A percentile compares a stretch with the other conserved stretches of the same genome.
Evolutionary conservation across 2,329 filamentous ascomycete genomes (phyloP).

Genomic region (Aureobasidium musti): DNA sequence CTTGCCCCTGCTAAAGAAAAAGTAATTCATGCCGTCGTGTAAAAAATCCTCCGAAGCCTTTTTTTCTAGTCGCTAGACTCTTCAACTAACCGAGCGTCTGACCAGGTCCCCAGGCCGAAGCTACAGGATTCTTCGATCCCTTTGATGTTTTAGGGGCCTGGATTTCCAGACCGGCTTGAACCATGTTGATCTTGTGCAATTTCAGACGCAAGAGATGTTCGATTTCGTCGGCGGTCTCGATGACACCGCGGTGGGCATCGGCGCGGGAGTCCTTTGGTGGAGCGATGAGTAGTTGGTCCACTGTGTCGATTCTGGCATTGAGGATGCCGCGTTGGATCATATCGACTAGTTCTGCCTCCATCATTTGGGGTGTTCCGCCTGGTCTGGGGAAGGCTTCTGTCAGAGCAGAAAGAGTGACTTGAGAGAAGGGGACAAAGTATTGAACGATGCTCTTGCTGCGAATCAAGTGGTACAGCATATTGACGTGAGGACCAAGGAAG

Average conservation of each 20-base stretch:
- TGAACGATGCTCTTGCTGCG: conserved; percentile 90
- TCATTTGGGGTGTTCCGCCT: conserved; percentile 49
- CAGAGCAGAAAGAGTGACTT: conserved; percentile 78
- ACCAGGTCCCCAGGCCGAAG: conserved; percentile 20
- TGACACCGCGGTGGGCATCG: conserved; percentile 68
- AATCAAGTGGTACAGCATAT: conserved; percentile 70
- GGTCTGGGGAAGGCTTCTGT: conserved; percentile 70
- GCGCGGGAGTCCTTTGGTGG: conserved; percentile 66
- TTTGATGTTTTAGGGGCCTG: conserved; percentile 26
- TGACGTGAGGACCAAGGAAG: conserved; percentile 68
- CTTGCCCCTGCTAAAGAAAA: background rate
- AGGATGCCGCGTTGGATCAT: conserved; percentile 76
- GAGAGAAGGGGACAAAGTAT: conserved; percentile 88
- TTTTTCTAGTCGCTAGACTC: background rate
- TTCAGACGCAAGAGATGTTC: conserved; percentile 74
- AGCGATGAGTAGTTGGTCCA: conserved; percentile 75
- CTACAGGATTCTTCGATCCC: conserved; percentile 10
- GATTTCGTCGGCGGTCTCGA: conserved; percentile 69
- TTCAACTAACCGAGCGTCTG: background rate
- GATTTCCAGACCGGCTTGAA: conserved; percentile 70
- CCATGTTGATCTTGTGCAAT: conserved; percentile 74
- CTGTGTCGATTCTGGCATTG: conserved; percentile 79
- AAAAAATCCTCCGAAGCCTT: background rate
- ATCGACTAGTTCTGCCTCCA: conserved; percentile 71
- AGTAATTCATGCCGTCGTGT: conserved; percentile 11